A percentile compares a stretch with the other conserved stretches of the same genome.
Conservation (phyloP, 306 rosid species). For the Coriaria nepalensis region DNA sequence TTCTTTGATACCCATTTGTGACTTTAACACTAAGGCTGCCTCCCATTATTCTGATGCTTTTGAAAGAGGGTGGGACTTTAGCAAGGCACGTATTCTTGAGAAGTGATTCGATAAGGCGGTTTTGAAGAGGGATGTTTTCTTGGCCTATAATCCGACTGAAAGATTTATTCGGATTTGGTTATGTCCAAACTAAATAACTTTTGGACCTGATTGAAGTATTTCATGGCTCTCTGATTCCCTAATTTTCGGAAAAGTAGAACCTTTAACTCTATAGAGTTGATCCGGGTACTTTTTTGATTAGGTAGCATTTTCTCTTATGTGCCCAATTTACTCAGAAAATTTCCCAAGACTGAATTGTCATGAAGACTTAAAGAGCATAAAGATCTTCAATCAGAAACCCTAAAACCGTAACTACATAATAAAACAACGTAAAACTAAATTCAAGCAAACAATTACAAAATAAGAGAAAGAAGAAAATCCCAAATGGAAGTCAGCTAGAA, state of each 20-base stretch:
- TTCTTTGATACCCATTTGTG: constrained; percentile 32
- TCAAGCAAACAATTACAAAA: not conserved
- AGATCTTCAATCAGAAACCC: constrained; percentile 24
- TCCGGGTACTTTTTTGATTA: constrained; percentile 41
- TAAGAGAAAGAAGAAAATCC: no score
- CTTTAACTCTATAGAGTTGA: constrained; percentile 60
- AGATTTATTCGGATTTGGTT: constrained; percentile 43
- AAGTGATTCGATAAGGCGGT: constrained; percentile 53
- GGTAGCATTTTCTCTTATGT: constrained; percentile 24
- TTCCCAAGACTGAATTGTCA: constrained; percentile 19
- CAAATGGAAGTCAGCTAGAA: no score
- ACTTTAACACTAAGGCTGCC: constrained; percentile 25
- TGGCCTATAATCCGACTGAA: constrained; percentile 60
- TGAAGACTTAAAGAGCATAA: constrained; percentile 21
- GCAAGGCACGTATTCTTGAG: constrained; percentile 63
- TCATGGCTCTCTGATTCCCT: constrained; percentile 58
- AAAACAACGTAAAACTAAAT: constrained; percentile 11
- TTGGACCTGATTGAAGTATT: constrained; percentile 62
- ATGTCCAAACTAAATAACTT: constrained; percentile 53
- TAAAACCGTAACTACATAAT: constrained; percentile 43
- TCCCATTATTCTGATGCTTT: constrained; percentile 21
- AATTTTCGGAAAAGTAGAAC: constrained; percentile 47
- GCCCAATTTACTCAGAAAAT: constrained; percentile 11
- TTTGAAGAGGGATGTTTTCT: constrained; percentile 72
- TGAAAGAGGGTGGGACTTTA: constrained; percentile 57